Evolutionary conservation across 306 rosid species (phyloP).

Genomic region (Cicer judaicum): DNA sequence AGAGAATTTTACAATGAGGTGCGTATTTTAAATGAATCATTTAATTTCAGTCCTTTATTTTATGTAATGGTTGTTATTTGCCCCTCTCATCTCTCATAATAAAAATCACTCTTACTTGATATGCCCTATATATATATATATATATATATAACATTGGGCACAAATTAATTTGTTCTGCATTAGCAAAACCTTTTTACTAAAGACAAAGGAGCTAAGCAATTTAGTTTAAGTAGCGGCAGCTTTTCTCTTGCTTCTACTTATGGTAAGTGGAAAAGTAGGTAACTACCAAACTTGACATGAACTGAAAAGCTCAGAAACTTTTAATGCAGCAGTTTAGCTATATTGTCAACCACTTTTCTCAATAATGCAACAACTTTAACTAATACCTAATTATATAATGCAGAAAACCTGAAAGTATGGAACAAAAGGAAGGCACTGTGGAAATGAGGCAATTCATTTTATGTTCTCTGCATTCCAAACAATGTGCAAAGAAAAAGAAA

Average conservation of each 20-base stretch:
- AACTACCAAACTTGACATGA: background rate
- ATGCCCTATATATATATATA: too few species aligned
- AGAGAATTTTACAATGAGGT: too few species aligned
- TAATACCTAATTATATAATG: slow-evolving; percentile 3
- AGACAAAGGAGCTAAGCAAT: background rate
- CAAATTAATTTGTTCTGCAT: too few species aligned
- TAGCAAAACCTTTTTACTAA: background rate
- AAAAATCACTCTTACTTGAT: too few species aligned
- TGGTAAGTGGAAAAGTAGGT: background rate
- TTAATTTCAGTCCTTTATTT: too few species aligned
- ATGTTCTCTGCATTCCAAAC: slow-evolving; percentile 33
- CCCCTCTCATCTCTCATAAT: too few species aligned
- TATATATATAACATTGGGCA: too few species aligned
- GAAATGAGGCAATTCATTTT: slow-evolving; percentile 29
- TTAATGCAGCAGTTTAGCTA: slow-evolving; percentile 1
- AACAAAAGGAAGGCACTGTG: slow-evolving; percentile 30
- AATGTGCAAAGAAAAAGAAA: slow-evolving; percentile 27
- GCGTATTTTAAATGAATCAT: too few species aligned
- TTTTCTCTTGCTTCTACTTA: background rate
- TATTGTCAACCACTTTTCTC: slow-evolving; percentile 27
- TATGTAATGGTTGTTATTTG: too few species aligned
- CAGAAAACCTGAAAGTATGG: slow-evolving; percentile 25
- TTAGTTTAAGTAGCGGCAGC: background rate
- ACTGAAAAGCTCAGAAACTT: background rate
- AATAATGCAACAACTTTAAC: slow-evolving; percentile 21